Evolutionary conservation across 495 filamentous ascomycete genomes (phyloP), one percentile per base, ranked within the genome.

Genomic region (Extremus antarcticus): DNA sequence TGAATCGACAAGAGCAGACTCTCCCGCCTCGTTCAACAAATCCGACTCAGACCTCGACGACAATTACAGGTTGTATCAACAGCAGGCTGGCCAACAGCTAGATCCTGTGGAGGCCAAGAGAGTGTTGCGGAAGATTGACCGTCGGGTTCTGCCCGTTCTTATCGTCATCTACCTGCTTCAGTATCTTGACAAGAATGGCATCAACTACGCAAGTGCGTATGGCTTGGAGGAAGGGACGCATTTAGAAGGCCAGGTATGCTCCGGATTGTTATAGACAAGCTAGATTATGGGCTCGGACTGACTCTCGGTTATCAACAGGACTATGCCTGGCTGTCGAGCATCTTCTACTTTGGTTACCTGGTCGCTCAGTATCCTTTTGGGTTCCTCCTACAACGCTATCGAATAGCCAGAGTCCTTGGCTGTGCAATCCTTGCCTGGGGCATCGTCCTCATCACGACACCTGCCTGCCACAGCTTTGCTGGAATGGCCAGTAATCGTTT

Each of bases 121-220:
- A 38, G 74, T 82, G 0, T 58, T 82, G 15, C 65, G 76, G 19
- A 78, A 75, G 61, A 79, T 82, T 51, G 81, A 83, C 57, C 50
- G 68, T 16, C 68, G 72, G 15, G 63, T 84, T 48, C 66, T 82
- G 25, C 79, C 81, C 0, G 62, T 82, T 22, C 64, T 84, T 1
- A 76, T 78, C 53, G 63, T 78, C 3, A 80, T 76, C 0, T 82
- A 82, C 53, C 65, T 80, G 50, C 60, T 74, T 2, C 73, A 80
- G 64, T 83, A 79, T 52, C 66, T 82, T 4, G 79, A 84, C 56
- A 84, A 84, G 63, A 75, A 76, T 32, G 75, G 72, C 23, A 73
- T 83, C 63, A 80, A 78, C 55, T 84, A 77, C 55, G 76, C 80
- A 1, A 77, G 74, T n/a, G 77, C 79, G 0, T 82, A 77, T 58